Evolutionary conservation across 2,329 filamentous ascomycete species (phyloP), one percentile per base, ranked within the genome.

Genomic region (Chaetomium olivaceum): DNA sequence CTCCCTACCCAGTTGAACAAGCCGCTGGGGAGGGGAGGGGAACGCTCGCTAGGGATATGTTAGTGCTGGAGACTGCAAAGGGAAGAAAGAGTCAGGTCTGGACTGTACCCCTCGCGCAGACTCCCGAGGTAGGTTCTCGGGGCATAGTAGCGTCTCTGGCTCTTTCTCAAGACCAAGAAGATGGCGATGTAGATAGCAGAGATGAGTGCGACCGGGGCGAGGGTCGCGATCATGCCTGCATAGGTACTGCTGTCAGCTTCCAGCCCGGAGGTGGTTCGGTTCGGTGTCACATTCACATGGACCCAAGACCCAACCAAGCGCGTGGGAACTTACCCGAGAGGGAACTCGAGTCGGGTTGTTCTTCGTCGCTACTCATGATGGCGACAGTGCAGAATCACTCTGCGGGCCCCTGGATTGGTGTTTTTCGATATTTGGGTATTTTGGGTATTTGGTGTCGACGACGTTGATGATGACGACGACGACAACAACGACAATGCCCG

Each of bases 1-100:
- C 84, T 80, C 11, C 78, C 78, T 65, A 92, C 77, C 90, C 90
- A 93, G 71, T 89, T 86, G 72, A 91, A 80, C 55, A 87, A 75
- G 62, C 89, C 89, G 29, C 75, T 81, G 3, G 89, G 86, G 0
- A 89, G 80, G 1, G 80, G 74, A 25, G 87, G 87, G 14, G 84
- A 85, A 39, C 88, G 85, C 67, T 87, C 81, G 69, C 83, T 85
- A n/a, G 51, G n/a, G 6, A 21, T 5, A 33, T 36, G 54, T 57
- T 25, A 57, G 54, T 21, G 21, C 39, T 43, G 39, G 8, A 21
- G 29, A 21, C 19, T n/a, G 16, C 16, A 2, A 19, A 7, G 3
- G 6, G 16, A 43, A 43, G 39, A 43, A 43, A 43, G 39, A 43
- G 14, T n/a, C 5, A 8, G 6, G 16, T n/a, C 39, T 7, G 3